Percentiles rank a stretch among this genome's conserved stretches.
Evolutionary conservation across 306 rosid genomes (phyloP).

Genomic region (Gastrolobium bilobum): DNA sequence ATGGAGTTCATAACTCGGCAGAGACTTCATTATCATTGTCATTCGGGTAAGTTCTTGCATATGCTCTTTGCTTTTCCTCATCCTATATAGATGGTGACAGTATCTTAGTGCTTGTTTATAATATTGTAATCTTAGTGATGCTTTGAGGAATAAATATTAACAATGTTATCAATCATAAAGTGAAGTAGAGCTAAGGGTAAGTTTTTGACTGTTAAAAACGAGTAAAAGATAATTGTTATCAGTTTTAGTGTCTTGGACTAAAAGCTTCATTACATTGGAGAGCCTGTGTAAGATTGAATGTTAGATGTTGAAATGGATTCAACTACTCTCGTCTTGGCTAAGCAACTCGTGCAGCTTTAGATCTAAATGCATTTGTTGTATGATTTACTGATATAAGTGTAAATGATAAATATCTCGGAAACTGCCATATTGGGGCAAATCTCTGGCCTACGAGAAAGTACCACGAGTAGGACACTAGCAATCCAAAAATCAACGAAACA

Average conservation of each 20-base stretch:
- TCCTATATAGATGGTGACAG: not conserved
- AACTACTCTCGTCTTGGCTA: not conserved
- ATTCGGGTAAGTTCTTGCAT: slow-evolving; percentile 62
- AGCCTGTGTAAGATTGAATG: not conserved
- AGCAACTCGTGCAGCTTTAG: not conserved
- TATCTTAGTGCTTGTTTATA: not conserved
- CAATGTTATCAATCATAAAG: slow-evolving; percentile 18
- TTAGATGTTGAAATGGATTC: slow-evolving; percentile 1
- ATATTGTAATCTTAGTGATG: slow-evolving; percentile 22
- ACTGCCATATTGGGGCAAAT: not conserved
- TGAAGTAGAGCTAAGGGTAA: slow-evolving; percentile 10
- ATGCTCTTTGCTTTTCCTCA: not conserved
- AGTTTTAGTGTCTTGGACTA: not conserved
- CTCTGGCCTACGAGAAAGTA: not conserved
- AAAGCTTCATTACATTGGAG: slow-evolving; percentile 5
- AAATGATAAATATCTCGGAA: not conserved
- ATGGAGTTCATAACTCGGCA: slow-evolving; percentile 68
- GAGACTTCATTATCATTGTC: slow-evolving; percentile 83
- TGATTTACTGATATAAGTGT: not conserved
- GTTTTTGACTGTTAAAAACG: slow-evolving; percentile 1
- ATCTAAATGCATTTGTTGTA: not conserved
- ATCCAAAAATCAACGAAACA: not conserved
- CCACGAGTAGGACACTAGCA: not conserved
- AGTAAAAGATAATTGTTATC: not conserved
- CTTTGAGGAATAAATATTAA: slow-evolving; percentile 33